Percentiles rank a stretch among this genome's conserved stretches.
These are phyloP conservation scores for Boletus rubroflammeus DNA, from an alignment of 768 basidiomycete genomes.

Conservation along the genomic window DNA sequence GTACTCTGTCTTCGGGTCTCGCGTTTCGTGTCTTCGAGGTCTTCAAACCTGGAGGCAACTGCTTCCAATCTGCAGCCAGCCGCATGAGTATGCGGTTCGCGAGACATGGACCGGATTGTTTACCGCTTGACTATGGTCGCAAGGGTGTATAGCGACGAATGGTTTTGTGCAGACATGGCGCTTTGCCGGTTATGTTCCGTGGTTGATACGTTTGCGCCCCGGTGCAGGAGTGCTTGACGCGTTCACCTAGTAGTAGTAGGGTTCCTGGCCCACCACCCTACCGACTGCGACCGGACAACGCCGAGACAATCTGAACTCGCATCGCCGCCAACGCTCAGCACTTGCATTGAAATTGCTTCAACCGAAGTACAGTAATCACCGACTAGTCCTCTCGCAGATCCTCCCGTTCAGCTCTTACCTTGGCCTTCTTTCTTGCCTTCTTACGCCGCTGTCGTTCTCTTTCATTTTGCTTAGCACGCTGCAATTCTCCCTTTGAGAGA, in stretches of 20 bases:
- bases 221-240: background rate
- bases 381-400: constrained; percentile 11
- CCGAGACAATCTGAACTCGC: background rate
- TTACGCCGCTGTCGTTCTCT: constrained; percentile 70
- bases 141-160: constrained; percentile 61
- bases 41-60: constrained; percentile 90
- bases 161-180: constrained; percentile 35
- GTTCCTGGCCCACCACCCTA: background rate
- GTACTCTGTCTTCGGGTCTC: constrained; percentile 27
- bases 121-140: constrained; percentile 84
- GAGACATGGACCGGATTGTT: constrained; percentile 15
- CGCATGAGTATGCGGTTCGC: background rate
- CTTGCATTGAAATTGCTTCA: background rate
- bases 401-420: constrained; percentile 26
- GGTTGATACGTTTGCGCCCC: background rate
- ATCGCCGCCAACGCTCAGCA: no score
- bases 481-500: constrained; percentile 64
- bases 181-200: background rate
- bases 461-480: constrained; percentile 69
- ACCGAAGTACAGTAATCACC: background rate
- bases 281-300: constrained; percentile 11
- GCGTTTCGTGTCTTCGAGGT: constrained; percentile 60
- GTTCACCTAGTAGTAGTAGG: background rate
- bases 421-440: constrained; percentile 71
- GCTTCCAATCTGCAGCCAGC: constrained; percentile 72